Conservation (phyloP, 116 monocot species). For the Phalaenopsis hybrid region DNA sequence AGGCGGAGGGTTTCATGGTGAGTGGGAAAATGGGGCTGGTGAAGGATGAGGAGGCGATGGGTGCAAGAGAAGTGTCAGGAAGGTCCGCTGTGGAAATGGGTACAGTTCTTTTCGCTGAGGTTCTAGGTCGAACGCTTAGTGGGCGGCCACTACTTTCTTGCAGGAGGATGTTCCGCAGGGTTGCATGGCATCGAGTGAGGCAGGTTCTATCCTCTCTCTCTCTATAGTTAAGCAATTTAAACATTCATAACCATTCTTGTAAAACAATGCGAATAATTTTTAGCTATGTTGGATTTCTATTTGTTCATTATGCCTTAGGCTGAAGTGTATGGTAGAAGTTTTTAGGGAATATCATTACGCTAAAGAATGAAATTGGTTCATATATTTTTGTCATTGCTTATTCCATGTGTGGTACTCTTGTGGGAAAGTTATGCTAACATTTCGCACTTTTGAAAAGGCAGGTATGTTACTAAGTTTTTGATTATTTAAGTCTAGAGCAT, state of each 20-base stretch:
- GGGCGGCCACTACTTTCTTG: slow-evolving; percentile 82
- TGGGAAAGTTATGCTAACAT: too few relatives aligned
- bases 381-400: too few relatives aligned
- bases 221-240: background rate
- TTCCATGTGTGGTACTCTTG: too few relatives aligned
- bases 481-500: too few relatives aligned
- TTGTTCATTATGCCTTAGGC: too few relatives aligned
- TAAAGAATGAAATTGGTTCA: too few relatives aligned
- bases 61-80: slow-evolving; percentile 24
- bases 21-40: slow-evolving; percentile 61
- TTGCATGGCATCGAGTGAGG: slow-evolving; percentile 95
- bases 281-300: too few relatives aligned
- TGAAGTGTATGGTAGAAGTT: too few relatives aligned
- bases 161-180: slow-evolving; percentile 61
- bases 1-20: slow-evolving; percentile 30
- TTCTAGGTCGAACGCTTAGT: slow-evolving; percentile 79
- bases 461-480: too few relatives aligned
- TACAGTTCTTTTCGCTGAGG: slow-evolving; percentile 79
- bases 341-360: too few relatives aligned
- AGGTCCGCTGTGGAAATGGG: slow-evolving; percentile 61
- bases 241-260: background rate
- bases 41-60: slow-evolving; percentile 66
- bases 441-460: too few relatives aligned
- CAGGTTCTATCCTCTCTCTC: slow-evolving; percentile 58
- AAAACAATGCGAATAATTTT: too few relatives aligned